Evolutionary conservation across 1,139 yeast genomes (phyloP), one percentile per base, ranked within the genome.

Genomic region (Pichia sp.): DNA sequence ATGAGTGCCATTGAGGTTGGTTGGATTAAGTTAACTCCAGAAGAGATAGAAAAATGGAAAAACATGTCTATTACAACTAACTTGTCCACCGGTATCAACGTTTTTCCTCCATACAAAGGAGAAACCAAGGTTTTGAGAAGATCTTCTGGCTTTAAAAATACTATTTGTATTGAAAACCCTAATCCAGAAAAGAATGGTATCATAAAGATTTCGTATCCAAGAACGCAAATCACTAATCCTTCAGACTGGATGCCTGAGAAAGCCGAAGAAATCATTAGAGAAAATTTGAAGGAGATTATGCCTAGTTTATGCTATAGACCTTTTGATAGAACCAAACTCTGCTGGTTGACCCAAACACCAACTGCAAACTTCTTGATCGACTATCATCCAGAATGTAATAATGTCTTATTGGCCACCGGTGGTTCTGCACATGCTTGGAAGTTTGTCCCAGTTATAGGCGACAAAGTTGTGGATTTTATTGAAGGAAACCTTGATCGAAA

Each of bases 361-460:
- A 60, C 62, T 49, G 59, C 64, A 17, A 63, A 66, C 50, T 66
- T 64, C 50, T 50, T 66, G 17, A 62, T 66, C 29, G 65, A 63
- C 29, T 55, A 59, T 38, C 67, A 63, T 52, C 68, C 70, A 2
- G 58, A 57, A 2, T 46, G 53, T 45, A 56, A 56, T 33, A 61
- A 61, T 33, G 58, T 66, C 34, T 44, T 63, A n/a, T 49, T 66
- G 40, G 68, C 67, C 4, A 65, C 68, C 7, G 69, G 68, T 17
- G 73, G 69, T 56, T 69, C 76, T 2, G 77, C 76, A 4, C 75
- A 73, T 58, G 76, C 71, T 1, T 73, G 67, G 61, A 73, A 73
- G 60, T 73, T 70, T 53, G 61, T 73, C 50, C 76, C 76, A 24
- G 67, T 67, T 49, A 65, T 74, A 44, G 77, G 77, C 14, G 64